Percentiles rank a stretch among this genome's conserved stretches.
Evolutionary conservation across 164 flowering plant genomes (phyloP).

Genomic region (Umbilicus rupestris): DNA sequence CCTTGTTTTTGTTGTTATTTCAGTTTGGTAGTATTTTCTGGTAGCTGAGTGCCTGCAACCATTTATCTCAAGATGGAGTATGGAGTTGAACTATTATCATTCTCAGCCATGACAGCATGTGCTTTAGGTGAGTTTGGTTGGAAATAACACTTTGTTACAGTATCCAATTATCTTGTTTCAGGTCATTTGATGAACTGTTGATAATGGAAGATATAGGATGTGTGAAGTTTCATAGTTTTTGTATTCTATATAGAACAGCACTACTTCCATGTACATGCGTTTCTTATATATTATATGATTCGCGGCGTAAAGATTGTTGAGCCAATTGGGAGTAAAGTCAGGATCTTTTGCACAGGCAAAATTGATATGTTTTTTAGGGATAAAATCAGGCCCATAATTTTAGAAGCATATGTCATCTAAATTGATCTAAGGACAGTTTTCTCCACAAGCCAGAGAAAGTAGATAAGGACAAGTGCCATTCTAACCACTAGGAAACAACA

Average conservation of each 20-base stretch:
- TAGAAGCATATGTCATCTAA: neutral
- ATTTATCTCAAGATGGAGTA: neutral
- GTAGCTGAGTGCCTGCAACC: conserved; percentile 5
- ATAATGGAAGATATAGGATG: neutral
- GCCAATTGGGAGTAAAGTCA: too few species aligned
- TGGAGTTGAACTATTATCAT: neutral
- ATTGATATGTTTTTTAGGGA: too few species aligned
- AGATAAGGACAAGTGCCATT: neutral
- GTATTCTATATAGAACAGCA: too few species aligned
- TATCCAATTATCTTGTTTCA: neutral
- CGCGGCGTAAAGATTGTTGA: neutral
- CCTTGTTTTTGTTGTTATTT: too few species aligned
- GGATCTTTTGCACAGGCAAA: too few species aligned
- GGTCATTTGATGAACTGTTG: neutral
- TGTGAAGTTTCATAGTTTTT: neutral
- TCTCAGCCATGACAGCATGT: conserved; percentile 2
- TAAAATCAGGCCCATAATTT: too few species aligned
- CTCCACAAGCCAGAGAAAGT: neutral
- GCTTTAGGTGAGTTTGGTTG: conserved; percentile 5
- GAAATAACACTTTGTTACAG: neutral
- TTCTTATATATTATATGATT: neutral
- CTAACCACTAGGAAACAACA: neutral
- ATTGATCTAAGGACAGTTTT: neutral
- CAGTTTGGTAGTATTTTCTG: neutral
- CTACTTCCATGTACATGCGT: neutral